phyloP scores from a whole-genome alignment of 2,329 filamentous ascomycete genomes.

The Elsinoe fawcettii region DNA sequence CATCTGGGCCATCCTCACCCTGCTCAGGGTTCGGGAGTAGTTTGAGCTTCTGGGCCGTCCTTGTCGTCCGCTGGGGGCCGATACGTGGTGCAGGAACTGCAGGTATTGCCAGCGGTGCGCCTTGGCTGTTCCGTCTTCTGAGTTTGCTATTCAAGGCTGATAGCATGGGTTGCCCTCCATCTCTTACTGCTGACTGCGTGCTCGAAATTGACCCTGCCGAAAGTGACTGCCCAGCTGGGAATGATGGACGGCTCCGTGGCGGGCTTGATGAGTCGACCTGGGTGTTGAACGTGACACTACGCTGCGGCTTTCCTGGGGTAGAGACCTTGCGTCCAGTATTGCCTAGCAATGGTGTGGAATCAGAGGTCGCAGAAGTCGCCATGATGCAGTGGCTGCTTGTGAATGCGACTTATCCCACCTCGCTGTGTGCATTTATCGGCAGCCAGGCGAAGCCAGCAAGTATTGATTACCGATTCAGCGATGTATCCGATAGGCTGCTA shows the following conservation, averaged over 20 bases:
- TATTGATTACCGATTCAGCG: background rate
- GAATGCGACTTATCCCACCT: background rate
- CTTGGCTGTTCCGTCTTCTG: slow-evolving; percentile 75
- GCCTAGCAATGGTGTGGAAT: slow-evolving; percentile 16
- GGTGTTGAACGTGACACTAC: slow-evolving; percentile 71
- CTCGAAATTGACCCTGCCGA: slow-evolving; percentile 28
- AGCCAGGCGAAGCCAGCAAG: background rate
- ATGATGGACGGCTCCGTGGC: slow-evolving; percentile 29
- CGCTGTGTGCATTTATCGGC: background rate
- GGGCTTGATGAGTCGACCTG: slow-evolving; percentile 42
- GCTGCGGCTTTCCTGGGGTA: slow-evolving; percentile 35
- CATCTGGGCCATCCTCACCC: slow-evolving; percentile 67
- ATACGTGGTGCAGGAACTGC: slow-evolving; percentile 58
- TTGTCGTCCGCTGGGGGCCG: slow-evolving; percentile 87
- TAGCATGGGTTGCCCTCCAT: slow-evolving; percentile 53
- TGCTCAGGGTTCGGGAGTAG: slow-evolving; percentile 86
- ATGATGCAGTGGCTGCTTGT: slow-evolving; percentile 1
- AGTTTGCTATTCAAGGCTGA: slow-evolving; percentile 81
- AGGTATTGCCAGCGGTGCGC: slow-evolving; percentile 46
- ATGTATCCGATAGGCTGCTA: background rate
- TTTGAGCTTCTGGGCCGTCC: slow-evolving; percentile 94
- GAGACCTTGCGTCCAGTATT: slow-evolving; percentile 1
- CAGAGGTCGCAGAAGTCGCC: slow-evolving; percentile 15
- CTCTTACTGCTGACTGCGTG: slow-evolving; percentile 34
- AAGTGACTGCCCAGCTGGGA: slow-evolving; percentile 27